Evolutionary conservation across 2,329 filamentous ascomycete species (phyloP).

Genomic region (Trichoderma afroharzianum): DNA sequence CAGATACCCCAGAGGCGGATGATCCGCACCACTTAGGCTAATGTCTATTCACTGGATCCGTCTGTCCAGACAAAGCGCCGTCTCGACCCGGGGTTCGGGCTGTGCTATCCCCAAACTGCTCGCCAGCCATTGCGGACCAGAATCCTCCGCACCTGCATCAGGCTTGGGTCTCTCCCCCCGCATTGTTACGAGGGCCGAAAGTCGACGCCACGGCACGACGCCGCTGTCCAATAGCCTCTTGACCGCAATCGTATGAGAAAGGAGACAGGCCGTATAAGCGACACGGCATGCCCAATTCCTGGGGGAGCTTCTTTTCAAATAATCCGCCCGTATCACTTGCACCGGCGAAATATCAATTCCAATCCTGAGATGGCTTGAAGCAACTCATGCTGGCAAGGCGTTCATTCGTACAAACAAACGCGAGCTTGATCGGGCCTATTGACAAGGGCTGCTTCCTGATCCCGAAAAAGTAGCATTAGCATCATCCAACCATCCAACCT

Average conservation of each 20-base stretch:
- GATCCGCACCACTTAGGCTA: constrained; percentile 15
- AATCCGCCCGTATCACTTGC: background rate
- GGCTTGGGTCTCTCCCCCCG: background rate
- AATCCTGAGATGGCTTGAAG: background rate
- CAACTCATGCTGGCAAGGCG: background rate
- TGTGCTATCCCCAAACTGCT: background rate
- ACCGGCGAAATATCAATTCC: background rate
- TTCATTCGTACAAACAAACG: background rate
- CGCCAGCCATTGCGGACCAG: background rate
- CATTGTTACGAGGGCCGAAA: constrained; percentile 6
- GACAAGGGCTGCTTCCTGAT: background rate
- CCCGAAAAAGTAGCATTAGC: background rate
- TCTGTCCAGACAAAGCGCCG: background rate
- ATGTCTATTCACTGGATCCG: constrained; percentile 13
- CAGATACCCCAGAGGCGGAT: constrained; percentile 11
- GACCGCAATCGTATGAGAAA: background rate
- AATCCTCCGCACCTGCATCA: constrained; percentile 1
- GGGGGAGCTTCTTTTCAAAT: background rate
- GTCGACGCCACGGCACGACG: background rate
- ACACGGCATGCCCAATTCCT: background rate
- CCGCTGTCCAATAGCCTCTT: constrained; percentile 5
- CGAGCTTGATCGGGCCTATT: constrained; percentile 8
- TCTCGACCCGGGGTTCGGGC: background rate
- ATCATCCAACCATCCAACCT: background rate
- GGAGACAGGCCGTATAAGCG: constrained; percentile 5